Evolutionary conservation across 108 stramenopile species (phyloP).

Genomic region (Pseudonitzschia multistriata): DNA sequence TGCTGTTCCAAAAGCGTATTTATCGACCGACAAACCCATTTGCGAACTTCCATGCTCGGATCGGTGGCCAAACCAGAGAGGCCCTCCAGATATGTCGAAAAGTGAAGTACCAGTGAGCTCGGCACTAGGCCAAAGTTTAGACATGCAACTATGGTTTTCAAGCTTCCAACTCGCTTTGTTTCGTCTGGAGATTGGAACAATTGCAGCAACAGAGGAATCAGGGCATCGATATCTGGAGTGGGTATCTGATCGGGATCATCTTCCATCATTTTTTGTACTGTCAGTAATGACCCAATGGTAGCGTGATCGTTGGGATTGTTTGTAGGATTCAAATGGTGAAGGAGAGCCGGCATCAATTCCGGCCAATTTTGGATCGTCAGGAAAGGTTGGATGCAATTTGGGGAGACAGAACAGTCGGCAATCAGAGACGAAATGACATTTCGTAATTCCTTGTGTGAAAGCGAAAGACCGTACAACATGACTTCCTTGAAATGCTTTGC

Average conservation of each 20-base stretch:
- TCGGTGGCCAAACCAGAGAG: constrained; percentile 69
- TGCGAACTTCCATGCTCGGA: constrained; percentile 54
- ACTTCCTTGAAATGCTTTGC: constrained; percentile 43
- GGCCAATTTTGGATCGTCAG: constrained; percentile 46
- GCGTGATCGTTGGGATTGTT: constrained; percentile 15
- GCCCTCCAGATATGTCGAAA: constrained; percentile 71
- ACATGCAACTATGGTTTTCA: constrained; percentile 56
- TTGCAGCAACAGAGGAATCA: constrained; percentile 59
- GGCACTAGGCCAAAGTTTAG: constrained; percentile 50
- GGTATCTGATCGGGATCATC: constrained; percentile 64
- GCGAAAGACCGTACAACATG: constrained; percentile 35
- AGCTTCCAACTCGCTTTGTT: constrained; percentile 38
- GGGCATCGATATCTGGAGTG: constrained; percentile 46
- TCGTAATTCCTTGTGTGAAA: constrained; percentile 37
- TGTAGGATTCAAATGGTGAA: constrained; percentile 31
- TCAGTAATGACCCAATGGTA: constrained; percentile 50
- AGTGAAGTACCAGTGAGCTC: constrained; percentile 67
- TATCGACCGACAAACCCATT: constrained; percentile 86
- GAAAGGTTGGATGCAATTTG: constrained; percentile 43
- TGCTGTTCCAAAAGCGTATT: constrained; percentile 65
- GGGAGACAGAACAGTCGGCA: constrained; percentile 46
- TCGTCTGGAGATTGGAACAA: constrained; percentile 39
- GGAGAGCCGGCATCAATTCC: constrained; percentile 36
- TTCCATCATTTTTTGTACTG: constrained; percentile 80
- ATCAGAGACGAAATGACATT: constrained; percentile 52